phyloP scores from a whole-genome alignment of 257 asterid species.

The Nicotiana paniculata region DNA sequence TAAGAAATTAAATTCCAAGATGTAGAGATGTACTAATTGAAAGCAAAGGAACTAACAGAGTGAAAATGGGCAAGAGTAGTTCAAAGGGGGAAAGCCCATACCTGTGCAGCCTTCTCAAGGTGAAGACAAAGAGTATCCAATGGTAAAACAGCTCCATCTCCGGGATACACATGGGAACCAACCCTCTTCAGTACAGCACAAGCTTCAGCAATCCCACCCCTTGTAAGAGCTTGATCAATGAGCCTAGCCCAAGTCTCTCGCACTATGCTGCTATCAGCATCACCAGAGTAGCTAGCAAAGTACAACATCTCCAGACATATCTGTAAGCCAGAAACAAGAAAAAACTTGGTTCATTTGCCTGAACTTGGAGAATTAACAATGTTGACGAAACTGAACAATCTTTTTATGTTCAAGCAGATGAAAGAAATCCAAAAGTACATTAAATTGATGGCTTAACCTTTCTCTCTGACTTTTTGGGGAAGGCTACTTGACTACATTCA shows the following conservation, averaged over 20 bases:
- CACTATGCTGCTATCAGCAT: conserved; percentile 84
- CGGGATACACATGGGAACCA: conserved; percentile 73
- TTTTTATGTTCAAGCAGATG: neutral
- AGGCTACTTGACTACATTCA: neutral
- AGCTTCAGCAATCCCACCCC: conserved; percentile 96
- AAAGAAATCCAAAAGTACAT: neutral
- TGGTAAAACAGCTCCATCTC: conserved; percentile 86
- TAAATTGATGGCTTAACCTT: neutral
- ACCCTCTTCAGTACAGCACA: conserved; percentile 82
- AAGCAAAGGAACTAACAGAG: neutral
- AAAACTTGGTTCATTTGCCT: neutral
- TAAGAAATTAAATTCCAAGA: neutral
- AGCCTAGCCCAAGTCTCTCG: conserved; percentile 96
- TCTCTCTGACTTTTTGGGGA: neutral
- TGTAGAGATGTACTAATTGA: conserved; percentile 4
- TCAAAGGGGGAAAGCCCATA: neutral
- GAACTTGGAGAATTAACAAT: neutral
- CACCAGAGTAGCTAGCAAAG: conserved; percentile 94
- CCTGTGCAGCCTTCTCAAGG: conserved; percentile 87
- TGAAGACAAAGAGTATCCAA: conserved; percentile 82
- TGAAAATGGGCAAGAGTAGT: neutral
- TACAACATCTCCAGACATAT: conserved; percentile 89
- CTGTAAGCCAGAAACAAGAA: conserved; percentile 29
- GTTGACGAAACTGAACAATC: neutral
- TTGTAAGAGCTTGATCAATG: conserved; percentile 82